Conservation (phyloP, 73 alveolate species). For the Tetrahymena borealis region DNA sequence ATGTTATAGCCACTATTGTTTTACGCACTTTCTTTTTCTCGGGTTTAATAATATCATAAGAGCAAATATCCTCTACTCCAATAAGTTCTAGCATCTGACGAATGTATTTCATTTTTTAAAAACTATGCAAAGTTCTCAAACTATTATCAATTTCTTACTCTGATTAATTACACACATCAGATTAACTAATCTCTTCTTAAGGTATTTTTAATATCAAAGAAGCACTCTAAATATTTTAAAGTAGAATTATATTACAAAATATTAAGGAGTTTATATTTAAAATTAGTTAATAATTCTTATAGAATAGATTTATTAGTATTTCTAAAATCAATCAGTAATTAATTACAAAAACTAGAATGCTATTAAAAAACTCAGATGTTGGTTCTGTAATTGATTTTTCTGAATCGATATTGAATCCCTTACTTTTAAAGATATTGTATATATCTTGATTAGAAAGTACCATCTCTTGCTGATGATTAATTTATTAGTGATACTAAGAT, state of each 20-base stretch:
- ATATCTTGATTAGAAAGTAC: background rate
- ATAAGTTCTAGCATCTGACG: background rate
- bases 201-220: background rate
- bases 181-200: background rate
- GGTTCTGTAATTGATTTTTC: background rate
- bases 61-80: background rate
- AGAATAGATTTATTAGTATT: background rate
- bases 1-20: background rate
- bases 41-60: background rate
- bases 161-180: background rate
- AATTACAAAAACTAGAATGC: background rate
- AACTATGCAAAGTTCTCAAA: background rate
- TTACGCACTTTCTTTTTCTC: background rate
- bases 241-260: no score
- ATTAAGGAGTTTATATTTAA: no score
- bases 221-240: background rate
- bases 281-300: no score
- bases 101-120: background rate
- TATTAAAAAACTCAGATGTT: background rate
- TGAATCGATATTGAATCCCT: background rate
- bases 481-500: background rate
- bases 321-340: background rate
- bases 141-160: background rate
- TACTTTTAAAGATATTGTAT: background rate
- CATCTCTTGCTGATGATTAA: background rate